Evolutionary conservation across 345 rosid genomes (phyloP), one percentile per base, ranked within the genome.

Genomic region (Salix caprea): DNA sequence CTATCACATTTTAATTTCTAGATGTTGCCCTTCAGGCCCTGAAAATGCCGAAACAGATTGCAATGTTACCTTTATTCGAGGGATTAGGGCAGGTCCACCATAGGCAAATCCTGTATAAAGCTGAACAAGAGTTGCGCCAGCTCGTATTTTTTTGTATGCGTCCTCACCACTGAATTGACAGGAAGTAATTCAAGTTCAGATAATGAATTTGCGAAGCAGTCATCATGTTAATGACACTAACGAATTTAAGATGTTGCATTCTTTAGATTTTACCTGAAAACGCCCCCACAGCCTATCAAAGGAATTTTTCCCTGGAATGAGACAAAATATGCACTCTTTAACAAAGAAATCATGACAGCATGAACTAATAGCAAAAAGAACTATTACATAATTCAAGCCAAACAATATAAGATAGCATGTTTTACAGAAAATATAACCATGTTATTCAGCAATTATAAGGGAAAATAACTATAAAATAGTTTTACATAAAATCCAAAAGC

Each of bases 71-170:
- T 93, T 96, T 67, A 96, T 87, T 82, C 80, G 89, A 69, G 98
- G 99, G 82, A 96, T 93, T 68, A 93, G 89, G 54, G 99, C 99
- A 6, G 99, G 99, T 72, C 99, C 98, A 5, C 94, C 99, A 77
- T 93, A 96, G 0, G 98, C 97, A 83, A 96, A 96, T 66, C 88
- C 93, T 1, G 99, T 90, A 78, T 96, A 96, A 73, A 96, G 92
- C 88, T 96, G 99, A 82, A 93, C 92, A 77, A 96, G 99, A 44
- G 93, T 92, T 69, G 98, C 99, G 77, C 98, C 99, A 7, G 96
- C 92, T 84, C 99, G 87, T 70, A 96, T 86, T 85, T 92, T 96
- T 78, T 87, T 86, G 89, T 92, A 96, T 76, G 99, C 99, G 79
- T 96, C 99, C 83, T 93, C 98, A 67, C 99, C 98, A 83, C 99